Percentiles rank a stretch among this genome's conserved stretches.
These are phyloP conservation scores for Saccharomycopsis malanga DNA, from an alignment of 805 yeast genomes.

Conservation along the genomic window DNA sequence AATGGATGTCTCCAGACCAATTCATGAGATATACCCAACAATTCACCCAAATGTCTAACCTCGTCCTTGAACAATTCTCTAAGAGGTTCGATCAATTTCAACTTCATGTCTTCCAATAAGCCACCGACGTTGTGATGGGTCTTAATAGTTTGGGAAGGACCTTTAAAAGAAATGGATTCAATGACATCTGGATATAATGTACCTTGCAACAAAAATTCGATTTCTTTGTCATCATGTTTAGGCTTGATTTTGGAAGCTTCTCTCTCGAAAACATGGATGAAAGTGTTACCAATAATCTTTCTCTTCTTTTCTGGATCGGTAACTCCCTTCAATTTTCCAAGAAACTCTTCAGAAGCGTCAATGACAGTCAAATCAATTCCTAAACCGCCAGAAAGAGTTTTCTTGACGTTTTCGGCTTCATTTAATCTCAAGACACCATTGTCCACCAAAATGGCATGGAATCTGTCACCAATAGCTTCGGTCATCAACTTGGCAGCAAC, in stretches of 20 bases:
- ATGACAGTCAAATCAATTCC: conserved; percentile 93
- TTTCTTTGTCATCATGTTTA: conserved; percentile 69
- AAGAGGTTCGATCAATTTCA: conserved; percentile 95
- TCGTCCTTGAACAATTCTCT: conserved; percentile 99
- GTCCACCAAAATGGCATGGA: conserved; percentile 97
- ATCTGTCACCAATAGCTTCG: conserved; percentile 96
- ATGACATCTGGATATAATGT: conserved; percentile 97
- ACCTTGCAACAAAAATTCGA: conserved; percentile 92
- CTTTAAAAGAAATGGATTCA: conserved; percentile 97
- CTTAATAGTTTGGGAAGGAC: conserved; percentile 98
- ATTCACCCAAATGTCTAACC: conserved; percentile 92
- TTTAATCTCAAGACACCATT: conserved; percentile 95
- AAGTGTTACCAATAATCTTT: conserved; percentile 96
- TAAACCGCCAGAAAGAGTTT: conserved; percentile 84
- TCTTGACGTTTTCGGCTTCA: conserved; percentile 84
- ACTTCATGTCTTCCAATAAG: conserved; percentile 93
- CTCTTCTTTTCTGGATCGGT: conserved; percentile 99
- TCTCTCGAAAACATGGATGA: conserved; percentile 93
- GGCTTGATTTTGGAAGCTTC: conserved; percentile 92
- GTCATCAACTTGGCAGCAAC: conserved; percentile 98
- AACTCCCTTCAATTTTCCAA: conserved; percentile 80
- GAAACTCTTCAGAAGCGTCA: conserved; percentile 88
- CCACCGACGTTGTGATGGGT: conserved; percentile 99
- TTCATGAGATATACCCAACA: conserved; percentile 92
- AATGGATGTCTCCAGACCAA: conserved; percentile 99